These are phyloP conservation scores for Cryptosporidium ubiquitum DNA, from an alignment of 169 alveolate species.

Conservation along the genomic window DNA sequence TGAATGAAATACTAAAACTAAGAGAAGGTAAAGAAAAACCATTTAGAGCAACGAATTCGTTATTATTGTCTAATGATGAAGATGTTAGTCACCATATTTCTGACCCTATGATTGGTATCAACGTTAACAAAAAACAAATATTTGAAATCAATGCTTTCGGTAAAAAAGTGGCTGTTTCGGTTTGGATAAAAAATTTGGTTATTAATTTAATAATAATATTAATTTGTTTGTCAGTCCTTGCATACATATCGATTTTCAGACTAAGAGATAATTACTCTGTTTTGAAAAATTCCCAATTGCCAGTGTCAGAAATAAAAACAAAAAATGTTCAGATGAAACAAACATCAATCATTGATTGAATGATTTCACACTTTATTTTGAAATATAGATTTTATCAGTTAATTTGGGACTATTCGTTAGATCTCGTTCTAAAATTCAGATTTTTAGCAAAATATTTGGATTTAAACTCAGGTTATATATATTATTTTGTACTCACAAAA, in stretches of 20 bases:
- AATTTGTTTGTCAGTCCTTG: conserved; percentile 4
- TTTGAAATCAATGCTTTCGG: conserved; percentile 10
- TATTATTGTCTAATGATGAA: conserved; percentile 38
- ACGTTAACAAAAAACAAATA: background rate
- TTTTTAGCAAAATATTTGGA: background rate
- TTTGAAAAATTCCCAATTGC: background rate
- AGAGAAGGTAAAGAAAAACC: conserved; percentile 72
- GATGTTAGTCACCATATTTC: conserved; percentile 23
- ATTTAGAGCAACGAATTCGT: conserved; percentile 40
- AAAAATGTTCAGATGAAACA: conserved; percentile 59
- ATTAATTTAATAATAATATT: conserved; percentile 12
- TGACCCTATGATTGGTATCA: background rate
- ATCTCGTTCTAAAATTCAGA: background rate
- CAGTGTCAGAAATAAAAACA: background rate
- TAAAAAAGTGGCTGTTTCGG: background rate
- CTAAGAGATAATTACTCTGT: conserved; percentile 12
- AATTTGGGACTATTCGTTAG: background rate
- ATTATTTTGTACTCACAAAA: background rate
- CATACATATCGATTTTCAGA: conserved; percentile 20
- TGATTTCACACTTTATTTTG: background rate
- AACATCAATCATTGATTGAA: conserved; percentile 51
- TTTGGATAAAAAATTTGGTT: conserved; percentile 34
- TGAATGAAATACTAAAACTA: conserved; percentile 80
- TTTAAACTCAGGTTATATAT: background rate
- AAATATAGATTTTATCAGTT: background rate